Conservation (phyloP, 495 filamentous ascomycete species). For the Hypoxylon lienhwacheense region DNA sequence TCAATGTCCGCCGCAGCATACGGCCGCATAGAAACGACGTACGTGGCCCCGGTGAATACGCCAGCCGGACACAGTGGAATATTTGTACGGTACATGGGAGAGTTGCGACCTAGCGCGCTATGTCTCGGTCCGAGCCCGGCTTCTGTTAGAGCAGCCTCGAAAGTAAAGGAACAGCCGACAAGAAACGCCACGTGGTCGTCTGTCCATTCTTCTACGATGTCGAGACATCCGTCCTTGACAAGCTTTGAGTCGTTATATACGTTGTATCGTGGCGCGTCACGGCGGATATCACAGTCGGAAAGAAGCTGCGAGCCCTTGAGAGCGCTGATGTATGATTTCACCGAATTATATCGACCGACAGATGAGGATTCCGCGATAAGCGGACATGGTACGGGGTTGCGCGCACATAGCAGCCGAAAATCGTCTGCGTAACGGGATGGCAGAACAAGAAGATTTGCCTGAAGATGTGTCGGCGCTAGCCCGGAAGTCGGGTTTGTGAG, state of each 20-base stretch:
- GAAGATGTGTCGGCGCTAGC: constrained; percentile 54
- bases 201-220: constrained; percentile 53
- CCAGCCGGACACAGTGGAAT: constrained; percentile 54
- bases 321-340: not conserved
- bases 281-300: constrained; percentile 52
- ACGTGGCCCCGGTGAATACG: constrained; percentile 37
- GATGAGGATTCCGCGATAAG: constrained; percentile 48
- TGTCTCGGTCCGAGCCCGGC: constrained; percentile 53
- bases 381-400: constrained; percentile 62
- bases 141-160: constrained; percentile 51
- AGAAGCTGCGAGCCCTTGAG: constrained; percentile 30
- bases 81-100: constrained; percentile 58
- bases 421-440: constrained; percentile 53
- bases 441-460: constrained; percentile 61
- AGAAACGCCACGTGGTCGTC: constrained; percentile 56
- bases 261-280: constrained; percentile 56
- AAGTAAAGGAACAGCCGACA: constrained; percentile 59
- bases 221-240: constrained; percentile 18
- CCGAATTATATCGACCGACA: constrained; percentile 20
- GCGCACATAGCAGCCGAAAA: constrained; percentile 56
- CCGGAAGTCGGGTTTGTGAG: constrained; percentile 45
- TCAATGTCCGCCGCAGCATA: constrained; percentile 50
- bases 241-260: constrained; percentile 50
- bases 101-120: constrained; percentile 40
- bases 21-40: constrained; percentile 59